A percentile compares a stretch with the other conserved stretches of the same genome.
Conservation (phyloP, 371 early-diverging fungal species). For the Mortierella sp. region DNA sequence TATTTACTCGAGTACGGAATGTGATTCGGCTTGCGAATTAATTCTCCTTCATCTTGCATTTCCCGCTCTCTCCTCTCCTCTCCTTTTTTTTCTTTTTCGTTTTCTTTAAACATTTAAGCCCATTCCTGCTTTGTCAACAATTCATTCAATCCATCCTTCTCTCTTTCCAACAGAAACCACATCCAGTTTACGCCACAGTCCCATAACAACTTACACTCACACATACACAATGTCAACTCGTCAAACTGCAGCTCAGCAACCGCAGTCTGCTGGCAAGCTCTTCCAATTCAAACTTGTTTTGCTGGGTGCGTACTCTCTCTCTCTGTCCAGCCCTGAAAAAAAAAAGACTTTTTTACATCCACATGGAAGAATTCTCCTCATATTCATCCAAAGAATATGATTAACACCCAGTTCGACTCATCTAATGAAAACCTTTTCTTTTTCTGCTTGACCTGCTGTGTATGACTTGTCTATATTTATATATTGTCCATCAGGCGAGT, state of each 20-base stretch:
- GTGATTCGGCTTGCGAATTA: too few relatives aligned
- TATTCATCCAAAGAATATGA: not conserved
- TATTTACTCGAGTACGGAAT: too few relatives aligned
- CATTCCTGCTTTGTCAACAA: too few relatives aligned
- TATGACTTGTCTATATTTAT: not conserved
- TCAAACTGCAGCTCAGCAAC: constrained; percentile 31
- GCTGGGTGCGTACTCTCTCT: constrained; percentile 66
- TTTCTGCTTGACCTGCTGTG: not conserved
- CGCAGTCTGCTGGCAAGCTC: constrained; percentile 63
- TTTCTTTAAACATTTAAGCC: too few relatives aligned
- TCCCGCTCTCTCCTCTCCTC: too few relatives aligned
- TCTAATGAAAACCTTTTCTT: not conserved
- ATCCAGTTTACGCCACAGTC: too few relatives aligned
- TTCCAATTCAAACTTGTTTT: constrained; percentile 87
- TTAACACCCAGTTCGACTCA: not conserved
- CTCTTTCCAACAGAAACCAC: too few relatives aligned
- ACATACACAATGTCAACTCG: constrained; percentile 39
- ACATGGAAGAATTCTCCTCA: not conserved
- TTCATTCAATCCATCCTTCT: too few relatives aligned
- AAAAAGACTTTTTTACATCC: not conserved
- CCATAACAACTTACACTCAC: too few relatives aligned
- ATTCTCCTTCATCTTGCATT: too few relatives aligned
- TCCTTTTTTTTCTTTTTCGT: too few relatives aligned
- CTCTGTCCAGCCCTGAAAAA: too few relatives aligned
- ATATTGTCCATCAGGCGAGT: constrained; percentile 73